Evolutionary conservation across 495 filamentous ascomycete species (phyloP), one percentile per base, ranked within the genome.

Genomic region (Elasticomyces elasticus): DNA sequence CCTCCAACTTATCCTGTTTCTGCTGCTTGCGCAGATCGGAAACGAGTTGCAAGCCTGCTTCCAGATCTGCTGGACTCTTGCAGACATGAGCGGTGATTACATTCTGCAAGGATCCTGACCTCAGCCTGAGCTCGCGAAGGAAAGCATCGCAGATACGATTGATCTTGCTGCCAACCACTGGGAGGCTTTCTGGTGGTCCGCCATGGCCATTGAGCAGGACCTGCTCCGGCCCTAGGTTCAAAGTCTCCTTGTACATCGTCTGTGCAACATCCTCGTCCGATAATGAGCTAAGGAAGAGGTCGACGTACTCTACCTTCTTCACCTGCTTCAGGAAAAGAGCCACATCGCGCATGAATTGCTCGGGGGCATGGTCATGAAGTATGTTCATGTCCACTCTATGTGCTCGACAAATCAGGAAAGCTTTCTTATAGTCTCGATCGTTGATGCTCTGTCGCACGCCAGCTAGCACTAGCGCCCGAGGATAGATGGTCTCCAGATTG

Each of bases 381-480:
- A 98, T 91, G 64, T 97, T 98, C 83, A 96, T 88, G 64, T 98
- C 92, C 2, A 98, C 92, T 56, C 92, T 80, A 64, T 96, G 94
- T 48, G 82, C 89, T 28, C 92, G 81, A 65, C 92, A 98, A 35
- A 84, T 80, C 24, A 86, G 70, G 65, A 94, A 98, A 1, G 92
- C 92, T 51, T 76, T 79, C 42, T 75, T 82, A 61, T 96, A 98
- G 42, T 92, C 76, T 64, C 84, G 86, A 19, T 74, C 71, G 54
- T 85, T 84, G 49, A 98, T 86, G 37, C 83, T 81, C 31, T 79
- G 76, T 40, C 92, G 78, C 38, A 96, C 87, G 19, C 91, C 89
- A 0, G 88, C 87, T 55, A 98, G 69, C 1, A 97, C 90, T 63
- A 98, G 80, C 5, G 92, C 92, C 45, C 92, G 79, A 28, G 92